A percentile compares a stretch with the other conserved stretches of the same genome.
Conservation (phyloP, 768 basidiomycete genomes). For the Cystofilobasidium capitatum region DNA sequence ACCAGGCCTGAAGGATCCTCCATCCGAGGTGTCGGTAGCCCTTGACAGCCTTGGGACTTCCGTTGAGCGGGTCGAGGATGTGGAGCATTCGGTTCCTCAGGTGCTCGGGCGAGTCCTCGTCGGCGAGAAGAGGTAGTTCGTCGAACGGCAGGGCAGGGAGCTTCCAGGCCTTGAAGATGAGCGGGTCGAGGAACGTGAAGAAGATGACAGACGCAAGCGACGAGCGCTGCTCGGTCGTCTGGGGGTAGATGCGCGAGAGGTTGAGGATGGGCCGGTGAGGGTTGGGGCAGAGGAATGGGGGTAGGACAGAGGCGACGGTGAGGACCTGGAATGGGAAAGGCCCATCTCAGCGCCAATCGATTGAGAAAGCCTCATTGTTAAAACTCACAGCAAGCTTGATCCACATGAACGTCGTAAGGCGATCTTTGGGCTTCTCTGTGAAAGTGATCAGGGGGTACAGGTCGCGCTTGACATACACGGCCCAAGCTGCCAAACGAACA, state of each 20-base stretch:
- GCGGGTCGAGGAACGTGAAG: constrained; percentile 28
- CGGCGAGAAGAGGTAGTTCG: constrained; percentile 45
- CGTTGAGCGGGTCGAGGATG: constrained; percentile 41
- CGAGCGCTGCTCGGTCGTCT: constrained; percentile 18
- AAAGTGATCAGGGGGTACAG: constrained; percentile 26
- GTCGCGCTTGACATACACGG: constrained; percentile 18
- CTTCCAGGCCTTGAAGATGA: constrained; percentile 36
- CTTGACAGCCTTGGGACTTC: constrained; percentile 38
- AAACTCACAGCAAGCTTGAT: constrained; percentile 15
- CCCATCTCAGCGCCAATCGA: not conserved
- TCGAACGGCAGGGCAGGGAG: constrained; percentile 37
- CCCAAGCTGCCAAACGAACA: not conserved
- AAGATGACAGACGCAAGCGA: constrained; percentile 15
- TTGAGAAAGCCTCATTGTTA: not conserved
- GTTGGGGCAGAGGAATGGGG: constrained; percentile 20
- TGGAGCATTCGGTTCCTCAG: constrained; percentile 37
- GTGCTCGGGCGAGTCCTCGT: constrained; percentile 40
- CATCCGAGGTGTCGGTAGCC: constrained; percentile 45
- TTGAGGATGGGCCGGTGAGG: constrained; percentile 8
- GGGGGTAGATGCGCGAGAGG: not conserved
- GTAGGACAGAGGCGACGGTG: constrained; percentile 15
- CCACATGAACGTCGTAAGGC: constrained; percentile 23
- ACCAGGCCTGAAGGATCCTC: constrained; percentile 43
- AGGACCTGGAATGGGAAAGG: constrained; percentile 5
- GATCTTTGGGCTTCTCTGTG: constrained; percentile 14